Conservation (phyloP, 2,329 filamentous ascomycete genomes). For the Cadophora gregata region DNA sequence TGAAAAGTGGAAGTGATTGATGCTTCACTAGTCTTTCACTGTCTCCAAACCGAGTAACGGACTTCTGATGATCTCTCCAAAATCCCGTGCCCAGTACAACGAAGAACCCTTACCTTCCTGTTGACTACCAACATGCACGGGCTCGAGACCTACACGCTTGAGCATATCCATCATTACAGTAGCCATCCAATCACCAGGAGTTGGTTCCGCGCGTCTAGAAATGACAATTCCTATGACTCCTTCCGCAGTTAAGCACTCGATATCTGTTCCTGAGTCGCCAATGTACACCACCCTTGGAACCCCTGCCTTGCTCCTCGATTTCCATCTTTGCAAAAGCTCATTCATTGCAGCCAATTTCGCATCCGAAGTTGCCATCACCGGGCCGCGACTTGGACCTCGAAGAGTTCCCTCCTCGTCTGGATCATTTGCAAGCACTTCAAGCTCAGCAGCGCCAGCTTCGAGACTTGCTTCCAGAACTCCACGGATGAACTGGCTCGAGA, state of each 20-base stretch:
- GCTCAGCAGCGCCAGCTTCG: not conserved
- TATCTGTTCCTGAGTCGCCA: conserved; percentile 43
- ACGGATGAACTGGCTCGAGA: conserved; percentile 35
- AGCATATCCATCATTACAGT: conserved; percentile 34
- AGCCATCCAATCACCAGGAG: conserved; percentile 30
- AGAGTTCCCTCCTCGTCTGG: conserved; percentile 33
- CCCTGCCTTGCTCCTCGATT: not conserved
- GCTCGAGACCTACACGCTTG: conserved; percentile 29
- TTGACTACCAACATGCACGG: conserved; percentile 28
- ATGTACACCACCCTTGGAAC: conserved; percentile 36
- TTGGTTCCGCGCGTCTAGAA: too few species aligned
- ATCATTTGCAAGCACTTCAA: conserved; percentile 35
- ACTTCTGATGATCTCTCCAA: conserved; percentile 35
- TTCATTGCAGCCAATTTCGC: conserved; percentile 38
- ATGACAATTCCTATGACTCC: conserved; percentile 37
- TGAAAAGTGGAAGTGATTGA: not conserved
- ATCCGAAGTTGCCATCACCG: conserved; percentile 35
- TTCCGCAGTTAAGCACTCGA: conserved; percentile 40
- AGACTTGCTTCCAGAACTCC: conserved; percentile 32
- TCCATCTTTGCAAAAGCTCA: conserved; percentile 27
- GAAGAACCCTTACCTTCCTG: conserved; percentile 18
- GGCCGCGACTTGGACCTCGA: conserved; percentile 15
- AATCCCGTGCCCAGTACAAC: conserved; percentile 38
- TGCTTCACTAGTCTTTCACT: too few species aligned
- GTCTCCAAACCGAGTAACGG: conserved; percentile 18